Percentiles rank a stretch among this genome's conserved stretches.
These are phyloP conservation scores for Hypoxylon fuscum DNA, from an alignment of 495 filamentous ascomycete species.

Conservation along the genomic window DNA sequence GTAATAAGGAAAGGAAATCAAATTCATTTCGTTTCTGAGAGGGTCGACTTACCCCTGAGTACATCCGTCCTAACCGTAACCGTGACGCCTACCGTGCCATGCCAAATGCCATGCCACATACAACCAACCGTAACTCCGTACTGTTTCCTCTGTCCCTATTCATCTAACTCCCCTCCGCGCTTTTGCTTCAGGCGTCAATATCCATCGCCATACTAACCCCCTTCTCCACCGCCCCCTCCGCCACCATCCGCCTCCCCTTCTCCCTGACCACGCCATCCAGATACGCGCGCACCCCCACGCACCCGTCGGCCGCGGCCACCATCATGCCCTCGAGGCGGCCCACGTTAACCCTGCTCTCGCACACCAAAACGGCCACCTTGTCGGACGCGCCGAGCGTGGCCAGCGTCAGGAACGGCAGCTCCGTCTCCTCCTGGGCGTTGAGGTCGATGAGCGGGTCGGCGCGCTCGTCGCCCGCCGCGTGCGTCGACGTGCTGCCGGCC, in stretches of 20 bases:
- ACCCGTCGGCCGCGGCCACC: constrained; percentile 90
- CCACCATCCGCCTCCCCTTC: constrained; percentile 71
- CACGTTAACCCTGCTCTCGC: constrained; percentile 84
- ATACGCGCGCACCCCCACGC: constrained; percentile 82
- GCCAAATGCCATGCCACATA: neutral
- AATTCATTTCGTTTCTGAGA: constrained; percentile 11
- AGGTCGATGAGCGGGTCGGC: constrained; percentile 91
- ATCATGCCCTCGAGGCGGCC: constrained; percentile 88
- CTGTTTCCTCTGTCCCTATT: neutral
- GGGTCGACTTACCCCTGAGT: constrained; percentile 22
- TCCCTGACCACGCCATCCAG: constrained; percentile 73
- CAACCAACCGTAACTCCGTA: neutral
- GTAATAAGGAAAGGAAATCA: constrained; percentile 21
- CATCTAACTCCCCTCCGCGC: neutral
- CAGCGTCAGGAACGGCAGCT: constrained; percentile 88
- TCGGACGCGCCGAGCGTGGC: constrained; percentile 77
- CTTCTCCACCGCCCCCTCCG: constrained; percentile 61
- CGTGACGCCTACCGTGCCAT: constrained; percentile 21
- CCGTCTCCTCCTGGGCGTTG: constrained; percentile 85
- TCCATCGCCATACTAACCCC: constrained; percentile 56
- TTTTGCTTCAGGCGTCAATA: constrained; percentile 43
- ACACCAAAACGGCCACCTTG: constrained; percentile 78
- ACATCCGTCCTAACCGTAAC: constrained; percentile 1
- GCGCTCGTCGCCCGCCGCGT: constrained; percentile 67
- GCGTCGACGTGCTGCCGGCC: constrained; percentile 76